These are phyloP conservation scores for Boletus huronensis DNA, from an alignment of 768 basidiomycete genomes.

Conservation along the genomic window DNA sequence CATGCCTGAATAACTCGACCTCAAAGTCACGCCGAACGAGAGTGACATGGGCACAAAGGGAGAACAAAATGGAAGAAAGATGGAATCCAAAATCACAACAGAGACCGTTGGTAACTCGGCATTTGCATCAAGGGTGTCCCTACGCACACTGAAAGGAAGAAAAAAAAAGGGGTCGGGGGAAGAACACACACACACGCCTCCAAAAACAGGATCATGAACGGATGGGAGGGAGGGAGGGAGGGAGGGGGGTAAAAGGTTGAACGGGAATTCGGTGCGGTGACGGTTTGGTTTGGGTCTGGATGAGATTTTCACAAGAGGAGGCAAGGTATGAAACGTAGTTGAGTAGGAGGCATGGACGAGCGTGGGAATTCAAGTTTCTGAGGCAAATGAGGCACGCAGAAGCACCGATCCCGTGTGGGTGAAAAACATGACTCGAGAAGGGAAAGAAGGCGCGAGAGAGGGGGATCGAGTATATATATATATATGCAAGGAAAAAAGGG, in stretches of 20 bases:
- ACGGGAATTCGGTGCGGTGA: neutral
- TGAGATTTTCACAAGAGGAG: neutral
- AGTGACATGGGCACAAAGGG: no score
- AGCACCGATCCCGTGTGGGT: neutral
- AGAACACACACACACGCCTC: neutral
- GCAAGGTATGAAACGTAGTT: neutral
- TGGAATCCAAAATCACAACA: no score
- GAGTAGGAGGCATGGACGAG: neutral
- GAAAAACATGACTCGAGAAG: neutral
- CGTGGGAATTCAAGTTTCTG: neutral
- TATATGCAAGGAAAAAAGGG: constrained; percentile 22
- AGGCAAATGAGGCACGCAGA: no score
- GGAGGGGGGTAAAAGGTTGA: no score
- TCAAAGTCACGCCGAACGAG: neutral
- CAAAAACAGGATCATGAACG: neutral
- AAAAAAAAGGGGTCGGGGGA: neutral
- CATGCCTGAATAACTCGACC: neutral
- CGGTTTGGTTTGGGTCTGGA: neutral
- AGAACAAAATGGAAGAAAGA: no score
- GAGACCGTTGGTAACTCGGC: no score
- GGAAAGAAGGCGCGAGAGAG: neutral
- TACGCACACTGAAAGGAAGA: constrained; percentile 8
- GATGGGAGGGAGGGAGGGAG: no score
- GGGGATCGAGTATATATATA: constrained; percentile 10
- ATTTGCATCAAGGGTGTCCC: constrained; percentile 3